Percentiles rank a stretch among this genome's conserved stretches.
Evolutionary conservation across 306 rosid genomes (phyloP).

Genomic region (Cotoneaster glaucophyllus): DNA sequence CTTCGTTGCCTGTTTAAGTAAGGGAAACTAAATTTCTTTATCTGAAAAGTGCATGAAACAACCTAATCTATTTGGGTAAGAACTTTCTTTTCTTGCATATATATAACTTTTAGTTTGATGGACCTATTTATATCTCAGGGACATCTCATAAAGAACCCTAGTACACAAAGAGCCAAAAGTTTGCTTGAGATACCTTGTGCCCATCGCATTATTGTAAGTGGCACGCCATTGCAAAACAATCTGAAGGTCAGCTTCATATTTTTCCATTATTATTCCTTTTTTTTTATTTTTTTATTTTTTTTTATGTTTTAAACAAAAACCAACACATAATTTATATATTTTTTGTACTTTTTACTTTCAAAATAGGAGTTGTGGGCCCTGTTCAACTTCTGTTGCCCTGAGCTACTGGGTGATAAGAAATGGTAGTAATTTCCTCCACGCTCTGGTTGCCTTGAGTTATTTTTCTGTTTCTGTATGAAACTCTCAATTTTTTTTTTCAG

Average conservation of each 20-base stretch:
- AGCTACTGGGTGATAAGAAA: conserved; percentile 72
- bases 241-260: conserved; percentile 47
- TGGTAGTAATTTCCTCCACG: conserved; percentile 42
- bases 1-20: not conserved
- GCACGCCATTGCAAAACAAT: conserved; percentile 92
- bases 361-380: conserved; percentile 89
- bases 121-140: conserved; percentile 47
- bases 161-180: conserved; percentile 95
- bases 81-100: conserved; percentile 3
- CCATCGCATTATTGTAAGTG: conserved; percentile 79
- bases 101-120: conserved; percentile 7
- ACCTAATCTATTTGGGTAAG: not conserved
- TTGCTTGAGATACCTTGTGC: conserved; percentile 82
- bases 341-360: conserved; percentile 8
- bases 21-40: not conserved
- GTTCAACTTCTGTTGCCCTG: conserved; percentile 88
- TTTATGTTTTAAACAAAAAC: conserved; percentile 3
- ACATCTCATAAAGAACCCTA: conserved; percentile 91
- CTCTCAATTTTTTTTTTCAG: conserved; percentile 31
- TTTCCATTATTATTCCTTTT: not conserved
- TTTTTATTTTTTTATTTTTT: not conserved
- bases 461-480: conserved; percentile 20
- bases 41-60: not conserved
- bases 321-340: not conserved
- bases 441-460: conserved; percentile 8